Evolutionary conservation across 2,329 filamentous ascomycete species (phyloP), one percentile per base, ranked within the genome.

Genomic region (Cadophora malorum): DNA sequence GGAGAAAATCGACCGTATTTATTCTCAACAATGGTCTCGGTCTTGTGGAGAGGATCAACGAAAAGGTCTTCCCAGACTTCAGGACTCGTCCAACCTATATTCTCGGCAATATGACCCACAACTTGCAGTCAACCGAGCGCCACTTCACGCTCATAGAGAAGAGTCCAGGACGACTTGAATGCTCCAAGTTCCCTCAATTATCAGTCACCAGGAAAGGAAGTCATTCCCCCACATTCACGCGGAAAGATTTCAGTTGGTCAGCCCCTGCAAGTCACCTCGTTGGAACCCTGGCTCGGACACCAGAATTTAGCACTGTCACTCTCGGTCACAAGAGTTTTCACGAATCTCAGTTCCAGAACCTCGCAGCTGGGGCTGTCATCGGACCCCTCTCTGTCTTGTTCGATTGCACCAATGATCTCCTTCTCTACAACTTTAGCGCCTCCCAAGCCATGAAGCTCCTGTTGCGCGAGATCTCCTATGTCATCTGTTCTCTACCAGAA

Each of bases 11-110:
- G 0, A 91, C 92, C 0, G 85, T 97, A 8, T 88, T 91, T 68
- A 86, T 97, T 65, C 79, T 96, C 66, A 91, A 93, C 66, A 92
- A 95, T 70, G 93, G 94, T 0, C 87, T 98, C 79, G 95, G 96
- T 0, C 82, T 93, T 1, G 83, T 93, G n/a, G 94, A 98, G 60
- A 85, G 89, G 60, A 84, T 97, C 50, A 93, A 93, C 74, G 79
- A 84, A 41, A 79, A 85, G 12, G 78, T 96, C 33, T 97, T 97
- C 73, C 84, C 87, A 0, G 86, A 94, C 69, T 83, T 86, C 0
- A 77, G 80, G 0, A 82, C 81, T 0, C 85, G 91, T 31, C 96
- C 96, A 1, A 88, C 87, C 65, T 97, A 96, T 74, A 83, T 97
- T 67, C 77, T 77, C 28, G 77, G 74, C 1, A 78, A 76, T 55